These are phyloP conservation scores for Yamadazyma siamensis DNA, from an alignment of 1,139 yeast genomes.

Conservation along the genomic window DNA sequence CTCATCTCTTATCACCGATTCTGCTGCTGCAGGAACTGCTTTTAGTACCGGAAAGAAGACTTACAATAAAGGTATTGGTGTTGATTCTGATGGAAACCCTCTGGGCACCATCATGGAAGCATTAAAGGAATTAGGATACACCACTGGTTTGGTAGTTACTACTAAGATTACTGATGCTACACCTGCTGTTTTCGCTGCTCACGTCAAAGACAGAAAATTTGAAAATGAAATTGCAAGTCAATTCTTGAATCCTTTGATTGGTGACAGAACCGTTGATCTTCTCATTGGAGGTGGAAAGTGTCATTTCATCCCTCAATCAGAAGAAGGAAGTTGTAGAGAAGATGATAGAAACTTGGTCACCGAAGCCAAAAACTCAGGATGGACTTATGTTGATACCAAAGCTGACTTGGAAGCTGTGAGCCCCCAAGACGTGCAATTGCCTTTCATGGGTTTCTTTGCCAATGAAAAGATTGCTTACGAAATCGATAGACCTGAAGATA, in stretches of 20 bases:
- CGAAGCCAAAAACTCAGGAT: constrained; percentile 57
- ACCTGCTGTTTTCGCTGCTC: constrained; percentile 78
- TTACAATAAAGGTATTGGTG: constrained; percentile 84
- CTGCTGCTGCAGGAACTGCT: constrained; percentile 95
- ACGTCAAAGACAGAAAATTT: constrained; percentile 60
- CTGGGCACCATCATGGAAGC: constrained; percentile 86
- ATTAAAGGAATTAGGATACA: constrained; percentile 69
- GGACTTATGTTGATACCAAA: constrained; percentile 63
- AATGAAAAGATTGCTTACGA: constrained; percentile 75
- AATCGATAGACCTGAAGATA: constrained; percentile 57
- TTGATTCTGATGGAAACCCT: constrained; percentile 56
- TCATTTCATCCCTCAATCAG: constrained; percentile 52
- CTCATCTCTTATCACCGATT: constrained; percentile 73
- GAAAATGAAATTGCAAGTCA: constrained; percentile 79
- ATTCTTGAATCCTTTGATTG: constrained; percentile 36
- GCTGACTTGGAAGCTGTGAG: constrained; percentile 45
- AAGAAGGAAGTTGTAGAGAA: constrained; percentile 60
- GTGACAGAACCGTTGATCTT: constrained; percentile 55
- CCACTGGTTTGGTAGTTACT: constrained; percentile 84
- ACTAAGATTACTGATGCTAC: constrained; percentile 63
- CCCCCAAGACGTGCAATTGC: constrained; percentile 56
- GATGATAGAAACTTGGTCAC: constrained; percentile 64
- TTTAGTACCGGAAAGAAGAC: constrained; percentile 76
- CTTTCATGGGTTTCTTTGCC: constrained; percentile 70
- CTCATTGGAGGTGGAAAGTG: constrained; percentile 90